Evolutionary conservation across 441 rosid genomes (phyloP).

Genomic region (Bruguiera hainesii): DNA sequence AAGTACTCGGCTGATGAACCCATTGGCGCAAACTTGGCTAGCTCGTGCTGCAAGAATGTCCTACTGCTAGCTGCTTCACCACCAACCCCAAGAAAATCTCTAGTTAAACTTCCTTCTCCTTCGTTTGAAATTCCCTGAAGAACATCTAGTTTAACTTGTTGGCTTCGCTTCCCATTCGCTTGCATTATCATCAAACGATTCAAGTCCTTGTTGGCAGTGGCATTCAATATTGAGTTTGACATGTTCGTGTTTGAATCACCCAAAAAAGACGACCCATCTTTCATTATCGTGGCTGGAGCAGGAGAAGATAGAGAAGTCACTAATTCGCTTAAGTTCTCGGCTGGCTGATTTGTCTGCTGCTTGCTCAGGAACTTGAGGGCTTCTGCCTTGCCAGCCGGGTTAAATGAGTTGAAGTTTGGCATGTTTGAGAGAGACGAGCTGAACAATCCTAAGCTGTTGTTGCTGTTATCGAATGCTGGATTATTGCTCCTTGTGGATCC

Average conservation of each 20-base stretch:
- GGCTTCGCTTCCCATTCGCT: slow-evolving; percentile 10
- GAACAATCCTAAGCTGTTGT: slow-evolving; percentile 14
- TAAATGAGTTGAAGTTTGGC: slow-evolving; percentile 10
- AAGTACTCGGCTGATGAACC: slow-evolving; percentile 28
- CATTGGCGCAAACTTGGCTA: slow-evolving; percentile 37
- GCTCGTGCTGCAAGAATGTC: slow-evolving; percentile 37
- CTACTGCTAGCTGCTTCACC: slow-evolving; percentile 28
- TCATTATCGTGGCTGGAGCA: slow-evolving; percentile 3
- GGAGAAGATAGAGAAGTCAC: slow-evolving; percentile 28
- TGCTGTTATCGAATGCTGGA: neutral
- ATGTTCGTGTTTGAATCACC: neutral
- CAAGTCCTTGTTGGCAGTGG: slow-evolving; percentile 9
- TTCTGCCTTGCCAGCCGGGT: slow-evolving; percentile 16
- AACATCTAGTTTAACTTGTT: neutral
- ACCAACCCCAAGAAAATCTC: slow-evolving; percentile 65
- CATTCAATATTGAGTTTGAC: slow-evolving; percentile 15
- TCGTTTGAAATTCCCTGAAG: slow-evolving; percentile 8
- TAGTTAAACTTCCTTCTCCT: slow-evolving; percentile 35
- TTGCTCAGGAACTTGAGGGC: slow-evolving; percentile 19
- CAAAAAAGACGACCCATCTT: slow-evolving; percentile 15
- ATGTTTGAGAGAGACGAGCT: slow-evolving; percentile 22
- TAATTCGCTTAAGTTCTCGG: slow-evolving; percentile 19
- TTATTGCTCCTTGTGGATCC: slow-evolving; percentile 59
- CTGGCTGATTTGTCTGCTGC: slow-evolving; percentile 19
- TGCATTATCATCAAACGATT: slow-evolving; percentile 11